A percentile compares a stretch with the other conserved stretches of the same genome.
Evolutionary conservation across 768 basidiomycete genomes (phyloP).

Genomic region (Mycena leptocephala): DNA sequence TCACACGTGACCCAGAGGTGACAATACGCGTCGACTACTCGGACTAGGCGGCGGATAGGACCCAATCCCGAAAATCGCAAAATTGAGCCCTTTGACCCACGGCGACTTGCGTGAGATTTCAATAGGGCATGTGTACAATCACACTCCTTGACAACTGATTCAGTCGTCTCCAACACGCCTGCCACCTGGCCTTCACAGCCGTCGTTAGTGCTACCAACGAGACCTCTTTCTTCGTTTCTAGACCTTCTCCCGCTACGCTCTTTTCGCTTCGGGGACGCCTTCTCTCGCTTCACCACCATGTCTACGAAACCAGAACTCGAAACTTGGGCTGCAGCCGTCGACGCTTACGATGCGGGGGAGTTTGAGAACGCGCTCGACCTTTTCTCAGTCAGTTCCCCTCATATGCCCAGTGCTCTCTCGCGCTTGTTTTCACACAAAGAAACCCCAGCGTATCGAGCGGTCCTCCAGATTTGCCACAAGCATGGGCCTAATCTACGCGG

Average conservation of each 20-base stretch:
- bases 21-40: no score
- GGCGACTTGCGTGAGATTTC: no score
- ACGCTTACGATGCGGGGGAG: not conserved
- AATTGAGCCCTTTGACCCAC: no score
- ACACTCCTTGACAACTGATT: not conserved
- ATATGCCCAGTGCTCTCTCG: not conserved
- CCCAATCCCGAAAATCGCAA: no score
- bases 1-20: no score
- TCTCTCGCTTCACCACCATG: not conserved
- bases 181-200: not conserved
- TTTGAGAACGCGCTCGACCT: not conserved
- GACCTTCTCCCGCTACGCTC: not conserved
- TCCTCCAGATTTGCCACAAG: not conserved
- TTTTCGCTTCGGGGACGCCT: no score
- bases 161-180: not conserved
- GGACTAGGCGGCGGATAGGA: no score
- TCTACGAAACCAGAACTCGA: not conserved
- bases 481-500: not conserved
- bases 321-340: not conserved
- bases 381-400: not conserved
- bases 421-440: not conserved
- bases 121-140: not conserved
- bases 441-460: not conserved
- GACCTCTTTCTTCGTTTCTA: not conserved
- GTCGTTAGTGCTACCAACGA: not conserved